Conservation (phyloP, 257 asterid species). For the Misopates orontium region DNA sequence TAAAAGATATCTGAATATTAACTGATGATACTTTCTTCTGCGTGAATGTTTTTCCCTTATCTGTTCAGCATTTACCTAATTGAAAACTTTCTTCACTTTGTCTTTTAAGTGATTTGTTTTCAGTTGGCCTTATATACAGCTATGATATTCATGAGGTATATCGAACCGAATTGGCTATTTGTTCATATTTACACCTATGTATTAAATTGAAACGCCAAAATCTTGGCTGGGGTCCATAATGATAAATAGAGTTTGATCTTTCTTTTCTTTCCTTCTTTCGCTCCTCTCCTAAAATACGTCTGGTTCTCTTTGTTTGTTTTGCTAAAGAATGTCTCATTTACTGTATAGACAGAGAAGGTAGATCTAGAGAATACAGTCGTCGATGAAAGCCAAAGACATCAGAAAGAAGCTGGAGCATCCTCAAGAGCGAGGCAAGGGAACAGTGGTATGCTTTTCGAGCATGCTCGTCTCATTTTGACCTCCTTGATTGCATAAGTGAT, state of each 20-base stretch:
- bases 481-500: neutral
- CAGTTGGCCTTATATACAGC: neutral
- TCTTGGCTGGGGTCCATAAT: conserved; percentile 12
- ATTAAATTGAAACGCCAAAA: conserved; percentile 14
- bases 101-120: neutral
- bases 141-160: neutral
- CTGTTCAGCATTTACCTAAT: too few species aligned
- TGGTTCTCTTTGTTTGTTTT: conserved; percentile 23
- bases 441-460: conserved; percentile 59
- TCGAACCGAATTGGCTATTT: neutral
- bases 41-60: too few species aligned
- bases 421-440: conserved; percentile 75
- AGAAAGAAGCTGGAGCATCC: conserved; percentile 60
- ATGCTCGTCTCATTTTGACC: neutral
- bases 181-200: conserved; percentile 2
- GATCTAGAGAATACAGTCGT: conserved; percentile 97
- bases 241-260: conserved; percentile 13
- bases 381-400: conserved; percentile 93
- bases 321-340: conserved; percentile 26
- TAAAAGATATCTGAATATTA: too few species aligned
- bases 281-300: conserved; percentile 10
- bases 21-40: too few species aligned
- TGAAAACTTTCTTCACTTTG: too few species aligned
- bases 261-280: neutral
- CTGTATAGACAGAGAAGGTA: conserved; percentile 89